Conservation (phyloP, 345 rosid genomes). For the Eucalyptus curtisii region DNA sequence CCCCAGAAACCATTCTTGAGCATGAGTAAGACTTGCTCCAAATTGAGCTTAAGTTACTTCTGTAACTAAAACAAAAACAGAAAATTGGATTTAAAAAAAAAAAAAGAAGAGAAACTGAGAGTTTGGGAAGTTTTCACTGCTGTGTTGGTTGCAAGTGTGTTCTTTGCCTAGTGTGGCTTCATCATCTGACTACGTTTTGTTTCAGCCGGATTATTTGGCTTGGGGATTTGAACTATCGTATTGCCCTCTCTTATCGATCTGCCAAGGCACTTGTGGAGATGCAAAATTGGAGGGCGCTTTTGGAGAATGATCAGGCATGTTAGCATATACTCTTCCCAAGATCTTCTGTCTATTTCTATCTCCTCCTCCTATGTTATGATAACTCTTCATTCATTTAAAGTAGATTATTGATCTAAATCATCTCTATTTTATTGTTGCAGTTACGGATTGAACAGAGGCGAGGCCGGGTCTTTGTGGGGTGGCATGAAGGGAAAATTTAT, state of each 20-base stretch:
- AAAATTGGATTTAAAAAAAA: neutral
- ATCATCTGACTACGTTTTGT: neutral
- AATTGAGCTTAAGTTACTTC: neutral
- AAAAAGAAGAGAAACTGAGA: neutral
- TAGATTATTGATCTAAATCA: neutral
- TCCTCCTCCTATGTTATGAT: neutral
- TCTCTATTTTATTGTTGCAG: slow-evolving; percentile 25
- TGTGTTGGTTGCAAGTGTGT: neutral
- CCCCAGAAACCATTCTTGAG: slow-evolving; percentile 88
- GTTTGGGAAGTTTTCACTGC: neutral
- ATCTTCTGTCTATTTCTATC: neutral
- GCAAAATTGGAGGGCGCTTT: slow-evolving; percentile 98
- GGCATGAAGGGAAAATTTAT: slow-evolving; percentile 94
- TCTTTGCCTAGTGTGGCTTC: neutral
- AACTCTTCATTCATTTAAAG: neutral
- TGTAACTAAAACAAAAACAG: neutral
- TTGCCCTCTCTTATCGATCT: slow-evolving; percentile 86
- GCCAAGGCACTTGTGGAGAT: slow-evolving; percentile 98
- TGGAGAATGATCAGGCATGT: slow-evolving; percentile 90
- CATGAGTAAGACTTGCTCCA: slow-evolving; percentile 64
- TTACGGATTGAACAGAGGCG: slow-evolving; percentile 82
- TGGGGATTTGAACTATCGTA: slow-evolving; percentile 94
- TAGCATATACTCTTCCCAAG: neutral
- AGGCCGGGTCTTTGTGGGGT: slow-evolving; percentile 77
- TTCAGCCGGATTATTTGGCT: slow-evolving; percentile 95